phyloP scores from a whole-genome alignment of 805 yeast species.

The Candida caryicola region DNA sequence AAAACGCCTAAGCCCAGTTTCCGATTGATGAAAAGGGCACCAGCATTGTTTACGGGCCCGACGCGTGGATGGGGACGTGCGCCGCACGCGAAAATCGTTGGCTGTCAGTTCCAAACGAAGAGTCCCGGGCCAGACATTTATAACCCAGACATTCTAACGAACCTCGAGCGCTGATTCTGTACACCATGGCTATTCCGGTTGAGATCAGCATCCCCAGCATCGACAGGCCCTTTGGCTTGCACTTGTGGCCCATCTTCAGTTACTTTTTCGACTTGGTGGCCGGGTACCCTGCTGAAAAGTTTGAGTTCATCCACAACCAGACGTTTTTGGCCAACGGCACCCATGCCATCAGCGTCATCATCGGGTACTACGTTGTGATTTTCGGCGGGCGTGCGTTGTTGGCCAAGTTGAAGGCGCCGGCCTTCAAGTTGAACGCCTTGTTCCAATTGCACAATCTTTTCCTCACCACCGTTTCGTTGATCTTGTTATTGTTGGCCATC shows the following conservation, averaged over 20 bases:
- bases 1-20: too few relatives aligned
- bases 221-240: slow-evolving; percentile 53
- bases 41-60: too few relatives aligned
- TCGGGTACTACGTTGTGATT: slow-evolving; percentile 38
- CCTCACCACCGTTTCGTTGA: slow-evolving; percentile 66
- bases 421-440: slow-evolving; percentile 68
- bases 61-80: too few relatives aligned
- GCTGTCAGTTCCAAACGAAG: too few relatives aligned
- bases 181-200: slow-evolving; percentile 9
- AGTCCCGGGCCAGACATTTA: too few relatives aligned
- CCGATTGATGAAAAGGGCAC: too few relatives aligned
- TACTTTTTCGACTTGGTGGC: slow-evolving; percentile 40
- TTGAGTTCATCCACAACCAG: slow-evolving; percentile 61
- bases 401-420: slow-evolving; percentile 48
- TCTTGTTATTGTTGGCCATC: slow-evolving; percentile 62
- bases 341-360: slow-evolving; percentile 47
- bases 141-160: too few relatives aligned
- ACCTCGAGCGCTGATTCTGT: too few relatives aligned
- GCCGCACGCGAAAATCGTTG: too few relatives aligned
- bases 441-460: slow-evolving; percentile 85
- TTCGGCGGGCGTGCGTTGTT: slow-evolving; percentile 74
- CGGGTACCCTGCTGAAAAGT: slow-evolving; percentile 63
- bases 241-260: slow-evolving; percentile 68
- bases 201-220: slow-evolving; percentile 33
- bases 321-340: slow-evolving; percentile 66